Base-by-base conservation (phyloP, 1,284 basidiomycete genomes). In the Pseudozyma hubeiensis region DNA sequence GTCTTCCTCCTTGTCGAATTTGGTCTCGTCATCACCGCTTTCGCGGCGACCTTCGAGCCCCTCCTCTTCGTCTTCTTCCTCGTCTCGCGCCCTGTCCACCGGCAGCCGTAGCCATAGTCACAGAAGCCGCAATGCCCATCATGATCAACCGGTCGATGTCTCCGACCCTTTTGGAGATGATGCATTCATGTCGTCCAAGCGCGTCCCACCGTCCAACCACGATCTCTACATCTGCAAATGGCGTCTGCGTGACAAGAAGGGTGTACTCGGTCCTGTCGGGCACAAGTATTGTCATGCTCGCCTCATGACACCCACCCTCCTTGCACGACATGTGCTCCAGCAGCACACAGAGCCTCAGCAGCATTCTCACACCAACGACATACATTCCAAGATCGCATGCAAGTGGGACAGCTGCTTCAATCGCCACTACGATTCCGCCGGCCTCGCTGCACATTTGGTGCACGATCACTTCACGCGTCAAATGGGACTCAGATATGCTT, bases 351-450 rank as follows among this genome's bases (percentile, higher is more conserved):
- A 8, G 13, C 14, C 31, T 3, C 29, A 30, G 7, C 29, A 43
- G 2, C 4, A 41, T 8, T 16, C 29, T 14, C 7, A 37, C 7
- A 29, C 8, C 29, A 30, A 6, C 29, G 39, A 1, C 5, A 35
- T 6, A 11, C 7, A 37, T 7, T 19, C 9, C 19, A 64, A 61
- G 41, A 44, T 52, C 10, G 61, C 62, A 11, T 71, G 68, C 48
- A 61, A 58, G 14, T 72, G 69, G 69, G 56, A 46, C 44, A 43
- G 13, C 8, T 72, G 69, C 48, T 49, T 56, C 46, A 72, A 67
- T 17, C 69, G 69, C 0, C 64, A 60, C 30, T 72, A 64, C 17
- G 47, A 60, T 10, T 24, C 62, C 10, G 17, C 47, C 1, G 64
- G 48, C 7, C 60, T 72, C 30, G 69, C 63, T 2, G 24, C 46